A percentile compares a stretch with the other conserved stretches of the same genome.
phyloP scores from a whole-genome alignment of 1,139 yeast genomes.

The Pichia sp. region DNA sequence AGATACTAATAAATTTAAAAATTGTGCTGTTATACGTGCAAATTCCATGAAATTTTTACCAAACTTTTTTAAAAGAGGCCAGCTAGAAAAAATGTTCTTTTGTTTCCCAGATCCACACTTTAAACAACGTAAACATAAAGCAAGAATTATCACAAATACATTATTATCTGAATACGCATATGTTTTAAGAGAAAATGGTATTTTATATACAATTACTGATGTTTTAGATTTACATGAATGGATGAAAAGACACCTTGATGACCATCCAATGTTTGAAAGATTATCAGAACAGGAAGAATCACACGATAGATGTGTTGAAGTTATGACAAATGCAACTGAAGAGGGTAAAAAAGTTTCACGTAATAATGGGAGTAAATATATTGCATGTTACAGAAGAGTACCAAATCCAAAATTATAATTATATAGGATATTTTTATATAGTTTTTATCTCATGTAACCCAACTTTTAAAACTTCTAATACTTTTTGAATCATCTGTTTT shows the following conservation, averaged over 20 bases:
- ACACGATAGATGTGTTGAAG: constrained; percentile 70
- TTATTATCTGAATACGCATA: constrained; percentile 88
- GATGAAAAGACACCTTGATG: constrained; percentile 91
- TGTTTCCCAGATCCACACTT: constrained; percentile 99
- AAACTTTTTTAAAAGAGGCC: constrained; percentile 78
- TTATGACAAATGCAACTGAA: constrained; percentile 89
- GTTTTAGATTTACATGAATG: constrained; percentile 89
- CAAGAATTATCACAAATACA: constrained; percentile 88
- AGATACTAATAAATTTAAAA: constrained; percentile 46
- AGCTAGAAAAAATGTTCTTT: constrained; percentile 85
- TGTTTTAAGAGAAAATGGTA: constrained; percentile 79
- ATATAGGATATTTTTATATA: not conserved
- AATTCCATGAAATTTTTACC: constrained; percentile 98
- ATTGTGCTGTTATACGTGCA: constrained; percentile 85
- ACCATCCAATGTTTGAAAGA: constrained; percentile 86
- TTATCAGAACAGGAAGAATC: constrained; percentile 73
- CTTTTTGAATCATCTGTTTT: constrained; percentile 31
- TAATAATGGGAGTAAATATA: constrained; percentile 77
- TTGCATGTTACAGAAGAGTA: constrained; percentile 80
- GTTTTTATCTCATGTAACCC: constrained; percentile 14
- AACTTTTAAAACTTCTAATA: constrained; percentile 33
- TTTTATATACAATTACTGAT: constrained; percentile 91
- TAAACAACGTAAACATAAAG: constrained; percentile 95
- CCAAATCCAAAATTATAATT: constrained; percentile 42
- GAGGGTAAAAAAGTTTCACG: constrained; percentile 96